Base-by-base conservation (phyloP, 371 early-diverging fungal species). In the Saksenaea vasiformis region DNA sequence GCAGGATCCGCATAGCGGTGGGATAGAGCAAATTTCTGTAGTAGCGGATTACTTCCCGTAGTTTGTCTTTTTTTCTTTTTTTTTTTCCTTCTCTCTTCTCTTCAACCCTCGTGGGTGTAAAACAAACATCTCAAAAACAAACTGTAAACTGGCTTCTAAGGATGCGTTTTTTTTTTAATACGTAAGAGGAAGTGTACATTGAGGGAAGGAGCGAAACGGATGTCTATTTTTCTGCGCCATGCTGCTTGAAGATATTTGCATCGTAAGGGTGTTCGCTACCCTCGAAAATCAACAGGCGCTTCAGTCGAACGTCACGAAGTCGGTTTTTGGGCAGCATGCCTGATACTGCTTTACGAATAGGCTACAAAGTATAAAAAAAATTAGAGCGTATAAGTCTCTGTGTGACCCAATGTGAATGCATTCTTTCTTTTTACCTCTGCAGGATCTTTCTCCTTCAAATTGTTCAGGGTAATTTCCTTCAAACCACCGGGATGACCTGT, bases 251-350 rank as follows among this genome's bases (percentile, higher is more conserved):
- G 41, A 97, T 95, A 68, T 97, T 98, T 35, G 77, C 83, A 39
- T 77, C 87, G 76, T 97, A 96, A 14, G 99, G 98, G 68, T 98
- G 97, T 54, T 93, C 90, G 11, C 72, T 86, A 43, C 93, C 97
- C 15, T 93, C 91, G 81, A 95, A 98, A 31, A 98, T 86, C 65
- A 88, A 79, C 54, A 98, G 79, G 53, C 99, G 88, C 22, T 77
- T 79, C 66, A 96, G 73, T 65, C 94, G 89, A 15, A 85, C 85
- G 57, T 91, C 87, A 34, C 98, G 87, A 64, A 97, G 84, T 63
- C 87, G 86, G 79, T 96, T 97, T 76, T 97, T 97, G 31, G 99
- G 98, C 67, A 98, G 77, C 96, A 96, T 96, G 56, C 98, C 98
- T 8, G 91, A 94, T 34, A 98, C 90, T 14, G 98, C 98, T 74